Evolutionary conservation across 306 rosid species (phyloP), one percentile per base, ranked within the genome.

Genomic region (Inga laurina): DNA sequence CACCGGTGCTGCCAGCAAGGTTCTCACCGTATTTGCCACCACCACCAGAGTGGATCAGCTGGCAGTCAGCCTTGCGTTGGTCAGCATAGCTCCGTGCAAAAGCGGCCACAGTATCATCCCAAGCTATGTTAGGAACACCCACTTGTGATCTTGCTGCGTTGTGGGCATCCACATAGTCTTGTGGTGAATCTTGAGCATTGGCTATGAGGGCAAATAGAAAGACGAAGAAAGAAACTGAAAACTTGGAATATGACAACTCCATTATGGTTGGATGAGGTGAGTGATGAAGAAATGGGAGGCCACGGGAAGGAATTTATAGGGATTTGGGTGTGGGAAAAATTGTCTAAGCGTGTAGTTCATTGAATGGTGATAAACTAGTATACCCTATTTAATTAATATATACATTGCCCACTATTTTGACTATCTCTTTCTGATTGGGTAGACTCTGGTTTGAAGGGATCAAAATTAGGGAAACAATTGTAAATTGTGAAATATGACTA

Each of bases 11-110:
- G 22, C 4, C 4, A 0, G 93, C 93, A 1, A 85, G 14, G 82
- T 88, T 71, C 82, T 84, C 86, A 13, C 91, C 91, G 8, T 83
- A 88, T 18, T 68, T 4, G n/a, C 91, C 91, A 0, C 30, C 62
- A 2, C 62, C 62, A 5, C 76, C 43, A 0, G 85, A 89, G 78
- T 86, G 91, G 44, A 86, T 67, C 2, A 89, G 76, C 11, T 2
- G 72, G 75, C 87, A 89, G 45, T 84, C 88, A 0, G 45, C 57
- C 7, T 21, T 67, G 24, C 83, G 80, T 0, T 80, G 62, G 3
- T 76, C 56, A 13, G 83, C 90, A 1, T 86, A 89, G 79, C 13
- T 54, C 5, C 27, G 74, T 2, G 89, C 88, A 22, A 78, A 89
- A 4, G 78, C 35, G 0, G 85, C 87, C 0, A 86, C 77, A 0